Conservation (phyloP, 1,284 basidiomycete species). For the Kwoniella shivajii region DNA sequence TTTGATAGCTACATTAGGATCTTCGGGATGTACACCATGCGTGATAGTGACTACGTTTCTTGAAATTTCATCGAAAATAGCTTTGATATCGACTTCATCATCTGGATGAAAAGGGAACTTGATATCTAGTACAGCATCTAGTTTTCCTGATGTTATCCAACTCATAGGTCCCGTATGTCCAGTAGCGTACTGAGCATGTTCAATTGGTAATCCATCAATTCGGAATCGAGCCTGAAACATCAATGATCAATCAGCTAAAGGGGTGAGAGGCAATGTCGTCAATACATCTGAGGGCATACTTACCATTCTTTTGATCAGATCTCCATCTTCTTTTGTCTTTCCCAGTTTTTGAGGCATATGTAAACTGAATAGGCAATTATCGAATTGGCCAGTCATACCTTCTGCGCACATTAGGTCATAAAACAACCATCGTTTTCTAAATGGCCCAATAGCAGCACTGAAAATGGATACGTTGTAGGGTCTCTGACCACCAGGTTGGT, state of each 20-base stretch:
- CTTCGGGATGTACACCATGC: constrained; percentile 50
- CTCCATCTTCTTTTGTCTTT: constrained; percentile 77
- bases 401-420: constrained; percentile 91
- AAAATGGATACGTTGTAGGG: constrained; percentile 96
- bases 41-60: constrained; percentile 67
- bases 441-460: constrained; percentile 79
- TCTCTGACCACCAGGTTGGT: constrained; percentile 89
- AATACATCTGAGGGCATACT: constrained; percentile 30
- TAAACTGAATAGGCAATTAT: constrained; percentile 95
- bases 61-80: constrained; percentile 86
- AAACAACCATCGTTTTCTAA: constrained; percentile 94
- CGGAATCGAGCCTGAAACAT: constrained; percentile 78
- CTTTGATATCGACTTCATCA: constrained; percentile 73
- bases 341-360: constrained; percentile 97
- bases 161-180: constrained; percentile 82
- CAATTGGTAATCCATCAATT: constrained; percentile 95
- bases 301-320: constrained; percentile 85
- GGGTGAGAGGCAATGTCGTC: background rate
- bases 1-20: constrained; percentile 35
- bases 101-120: constrained; percentile 87
- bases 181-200: constrained; percentile 87
- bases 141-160: constrained; percentile 95
- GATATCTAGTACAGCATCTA: constrained; percentile 96
- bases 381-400: constrained; percentile 93
- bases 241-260: background rate